Evolutionary conservation across 306 rosid species (phyloP).

Genomic region (Begonia peltatifolia): DNA sequence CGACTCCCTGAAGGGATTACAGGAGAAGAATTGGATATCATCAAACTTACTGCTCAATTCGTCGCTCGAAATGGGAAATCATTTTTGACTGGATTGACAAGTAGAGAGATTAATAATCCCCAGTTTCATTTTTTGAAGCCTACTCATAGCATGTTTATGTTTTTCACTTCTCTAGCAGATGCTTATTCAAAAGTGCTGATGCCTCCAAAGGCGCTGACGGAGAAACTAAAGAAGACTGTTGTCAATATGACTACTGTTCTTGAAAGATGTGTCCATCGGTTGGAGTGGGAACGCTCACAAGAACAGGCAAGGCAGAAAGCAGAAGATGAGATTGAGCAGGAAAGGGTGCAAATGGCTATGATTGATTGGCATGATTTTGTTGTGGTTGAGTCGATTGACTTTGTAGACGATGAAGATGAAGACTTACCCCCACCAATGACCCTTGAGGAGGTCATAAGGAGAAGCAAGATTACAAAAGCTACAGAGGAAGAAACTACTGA

Average conservation of each 20-base stretch:
- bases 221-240: conserved; percentile 65
- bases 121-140: conserved; percentile 95
- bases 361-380: conserved; percentile 99
- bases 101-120: conserved; percentile 78
- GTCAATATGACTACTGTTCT: conserved; percentile 83
- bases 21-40: conserved; percentile 87
- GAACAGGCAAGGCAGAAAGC: conserved; percentile 96
- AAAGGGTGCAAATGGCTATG: conserved; percentile 89
- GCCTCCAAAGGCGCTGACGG: conserved; percentile 77
- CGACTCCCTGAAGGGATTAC: conserved; percentile 95
- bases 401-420: conserved; percentile 94
- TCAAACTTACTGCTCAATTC: conserved; percentile 91
- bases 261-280: conserved; percentile 75
- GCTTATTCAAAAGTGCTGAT: conserved; percentile 87
- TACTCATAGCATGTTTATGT: conserved; percentile 87
- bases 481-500: conserved; percentile 63
- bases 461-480: conserved; percentile 49
- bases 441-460: conserved; percentile 86
- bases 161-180: conserved; percentile 90
- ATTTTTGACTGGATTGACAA: conserved; percentile 79
- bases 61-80: conserved; percentile 95
- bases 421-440: conserved; percentile 92
- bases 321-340: conserved; percentile 91
- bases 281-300: conserved; percentile 91
- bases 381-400: conserved; percentile 85